Evolutionary conservation across 805 yeast genomes (phyloP), one percentile per base, ranked within the genome.

Genomic region (Hanseniaspora pseudoguilliermondii): DNA sequence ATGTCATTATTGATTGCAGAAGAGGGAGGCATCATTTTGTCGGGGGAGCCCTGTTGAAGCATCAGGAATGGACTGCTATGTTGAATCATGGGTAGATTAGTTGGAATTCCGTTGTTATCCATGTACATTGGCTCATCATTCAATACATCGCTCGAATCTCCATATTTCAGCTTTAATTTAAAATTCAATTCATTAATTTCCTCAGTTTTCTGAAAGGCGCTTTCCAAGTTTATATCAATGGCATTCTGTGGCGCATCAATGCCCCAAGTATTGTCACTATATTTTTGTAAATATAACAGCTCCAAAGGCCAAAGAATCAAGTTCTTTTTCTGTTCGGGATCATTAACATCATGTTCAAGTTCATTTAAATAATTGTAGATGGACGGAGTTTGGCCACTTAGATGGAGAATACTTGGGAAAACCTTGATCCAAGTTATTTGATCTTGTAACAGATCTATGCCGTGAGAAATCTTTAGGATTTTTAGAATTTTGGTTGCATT

Each of bases 291-390:
- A 57, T 78, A 71, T 62, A 90, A 83, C 21, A 85, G 68, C 47
- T 77, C 78, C 62, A 83, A 68, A 0, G 95, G 95, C 95, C 95
- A 86, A 46, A 80, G 67, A 1, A 85, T 76, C 55, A 73, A 79
- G 34, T 72, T 73, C 3, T 79, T 80, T 0, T 75, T 71, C 3
- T 32, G 10, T 13, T 25, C 25, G 4, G 32, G 25, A 25, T 46
- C 48, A 18, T 46, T 29, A 18, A 20, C 18, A 20, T 43, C 38
- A n/a, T 25, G 29, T 13, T 35, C 18, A 16, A 20, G 16, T 2
- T 51, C 55, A 9, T 51, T 34, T 25, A 82, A 71, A 64, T 77
- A 84, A 25, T 73, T 72, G 13, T 88, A 72, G 2, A 85, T 75
- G 11, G 73, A 73, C 0, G 89, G 82, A 0, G 90, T 80, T 60